These are phyloP conservation scores for Pachysandra terminalis DNA, from an alignment of 164 flowering plant species.

Conservation along the genomic window DNA sequence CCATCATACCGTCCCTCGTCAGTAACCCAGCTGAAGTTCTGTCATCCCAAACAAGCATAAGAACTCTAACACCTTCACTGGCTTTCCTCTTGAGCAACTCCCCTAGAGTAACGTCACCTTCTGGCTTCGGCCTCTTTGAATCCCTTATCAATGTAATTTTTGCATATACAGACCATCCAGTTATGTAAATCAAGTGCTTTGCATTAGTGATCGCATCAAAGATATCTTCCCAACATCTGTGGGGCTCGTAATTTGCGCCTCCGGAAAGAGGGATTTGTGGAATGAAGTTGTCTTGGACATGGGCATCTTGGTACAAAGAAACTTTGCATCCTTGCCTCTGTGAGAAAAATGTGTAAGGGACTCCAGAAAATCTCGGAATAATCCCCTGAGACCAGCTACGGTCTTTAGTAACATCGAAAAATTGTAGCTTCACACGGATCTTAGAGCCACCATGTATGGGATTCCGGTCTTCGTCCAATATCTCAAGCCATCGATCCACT, in stretches of 20 bases:
- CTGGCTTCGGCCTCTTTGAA: constrained; percentile 30
- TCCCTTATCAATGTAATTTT: constrained; percentile 56
- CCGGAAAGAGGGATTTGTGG: constrained; percentile 23
- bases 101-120: constrained; percentile 41
- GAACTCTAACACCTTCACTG: constrained; percentile 49
- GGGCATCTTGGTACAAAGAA: constrained; percentile 59
- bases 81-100: constrained; percentile 61
- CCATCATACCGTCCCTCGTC: constrained; percentile 59
- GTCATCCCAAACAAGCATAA: constrained; percentile 76
- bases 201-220: constrained; percentile 60
- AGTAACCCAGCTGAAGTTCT: constrained; percentile 36
- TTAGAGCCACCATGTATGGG: constrained; percentile 40
- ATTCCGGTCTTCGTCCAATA: constrained; percentile 34
- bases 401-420: constrained; percentile 29
- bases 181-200: constrained; percentile 55
- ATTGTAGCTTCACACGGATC: constrained; percentile 53
- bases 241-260: constrained; percentile 28
- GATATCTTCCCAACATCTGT: constrained; percentile 70
- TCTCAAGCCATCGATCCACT: constrained; percentile 41
- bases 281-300: constrained; percentile 29
- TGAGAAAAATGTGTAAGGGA: constrained; percentile 44
- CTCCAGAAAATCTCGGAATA: constrained; percentile 31
- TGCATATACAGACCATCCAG: constrained; percentile 77
- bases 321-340: constrained; percentile 54
- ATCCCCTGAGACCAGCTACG: constrained; percentile 46